These are phyloP conservation scores for Pyrenopolyporus hunteri DNA, from an alignment of 495 filamentous ascomycete species.

Conservation along the genomic window DNA sequence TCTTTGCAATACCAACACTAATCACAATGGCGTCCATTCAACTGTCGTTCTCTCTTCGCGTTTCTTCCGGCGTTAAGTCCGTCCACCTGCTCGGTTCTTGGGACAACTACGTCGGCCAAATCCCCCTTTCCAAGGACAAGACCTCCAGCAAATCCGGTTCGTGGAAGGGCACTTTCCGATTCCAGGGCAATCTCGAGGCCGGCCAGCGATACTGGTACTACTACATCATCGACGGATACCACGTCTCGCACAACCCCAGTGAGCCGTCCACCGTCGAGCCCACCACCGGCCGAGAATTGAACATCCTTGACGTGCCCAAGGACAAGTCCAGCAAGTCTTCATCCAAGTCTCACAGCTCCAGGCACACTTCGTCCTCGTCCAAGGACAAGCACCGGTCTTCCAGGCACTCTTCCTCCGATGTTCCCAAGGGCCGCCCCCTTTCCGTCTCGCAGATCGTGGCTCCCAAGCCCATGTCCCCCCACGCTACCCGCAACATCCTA, in stretches of 20 bases:
- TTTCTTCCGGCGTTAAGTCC: slow-evolving; percentile 95
- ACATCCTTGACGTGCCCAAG: slow-evolving; percentile 67
- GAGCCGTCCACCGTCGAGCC: slow-evolving; percentile 89
- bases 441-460: slow-evolving; percentile 88
- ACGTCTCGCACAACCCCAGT: slow-evolving; percentile 96
- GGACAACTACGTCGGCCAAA: slow-evolving; percentile 95
- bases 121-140: slow-evolving; percentile 88
- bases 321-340: slow-evolving; percentile 55
- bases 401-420: slow-evolving; percentile 56
- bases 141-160: slow-evolving; percentile 76
- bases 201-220: slow-evolving; percentile 99
- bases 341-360: slow-evolving; percentile 56
- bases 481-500: slow-evolving; percentile 83
- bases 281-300: slow-evolving; percentile 94
- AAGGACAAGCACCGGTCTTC: slow-evolving; percentile 48
- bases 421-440: slow-evolving; percentile 84
- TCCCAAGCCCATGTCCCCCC: slow-evolving; percentile 86
- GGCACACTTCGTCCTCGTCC: slow-evolving; percentile 47
- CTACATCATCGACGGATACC: slow-evolving; percentile 99
- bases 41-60: slow-evolving; percentile 89
- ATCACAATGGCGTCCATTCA: slow-evolving; percentile 82
- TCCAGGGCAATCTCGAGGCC: slow-evolving; percentile 84
- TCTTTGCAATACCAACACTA: slow-evolving; percentile 51
- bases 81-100: slow-evolving; percentile 97
- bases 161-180: slow-evolving; percentile 95